These are phyloP conservation scores for Hirschfeldia incana DNA, from an alignment of 345 rosid genomes.

Conservation along the genomic window DNA sequence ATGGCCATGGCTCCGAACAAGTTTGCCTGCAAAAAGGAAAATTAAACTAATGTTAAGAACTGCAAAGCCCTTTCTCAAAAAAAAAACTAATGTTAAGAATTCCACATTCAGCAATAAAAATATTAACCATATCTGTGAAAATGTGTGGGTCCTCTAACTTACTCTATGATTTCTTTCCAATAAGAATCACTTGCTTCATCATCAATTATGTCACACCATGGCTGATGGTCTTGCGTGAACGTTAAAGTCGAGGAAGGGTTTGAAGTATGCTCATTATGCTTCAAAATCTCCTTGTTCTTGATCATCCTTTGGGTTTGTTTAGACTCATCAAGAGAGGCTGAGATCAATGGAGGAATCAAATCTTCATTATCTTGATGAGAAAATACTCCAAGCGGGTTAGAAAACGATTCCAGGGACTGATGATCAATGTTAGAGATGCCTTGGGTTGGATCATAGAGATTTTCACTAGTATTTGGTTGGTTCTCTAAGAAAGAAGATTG, in stretches of 20 bases:
- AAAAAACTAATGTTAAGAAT: background rate
- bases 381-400: slow-evolving; percentile 7
- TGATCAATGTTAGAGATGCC: slow-evolving; percentile 33
- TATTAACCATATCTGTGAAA: background rate
- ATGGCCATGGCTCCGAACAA: slow-evolving; percentile 57
- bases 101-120: background rate
- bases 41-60: background rate
- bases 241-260: slow-evolving; percentile 62
- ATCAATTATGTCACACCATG: slow-evolving; percentile 42
- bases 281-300: slow-evolving; percentile 25
- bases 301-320: slow-evolving; percentile 27
- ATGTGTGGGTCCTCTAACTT: slow-evolving; percentile 28
- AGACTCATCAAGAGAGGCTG: slow-evolving; percentile 45
- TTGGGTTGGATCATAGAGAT: slow-evolving; percentile 35
- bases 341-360: slow-evolving; percentile 47
- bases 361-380: slow-evolving; percentile 24
- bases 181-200: slow-evolving; percentile 55
- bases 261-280: slow-evolving; percentile 42
- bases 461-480: slow-evolving; percentile 28
- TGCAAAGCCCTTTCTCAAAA: too few species aligned
- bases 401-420: slow-evolving; percentile 36
- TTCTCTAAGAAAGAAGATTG: slow-evolving; percentile 37
- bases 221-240: slow-evolving; percentile 50
- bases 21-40: slow-evolving; percentile 48
- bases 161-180: slow-evolving; percentile 66